phyloP scores from a whole-genome alignment of 306 rosid species.

The Cucurbita ficifolia region DNA sequence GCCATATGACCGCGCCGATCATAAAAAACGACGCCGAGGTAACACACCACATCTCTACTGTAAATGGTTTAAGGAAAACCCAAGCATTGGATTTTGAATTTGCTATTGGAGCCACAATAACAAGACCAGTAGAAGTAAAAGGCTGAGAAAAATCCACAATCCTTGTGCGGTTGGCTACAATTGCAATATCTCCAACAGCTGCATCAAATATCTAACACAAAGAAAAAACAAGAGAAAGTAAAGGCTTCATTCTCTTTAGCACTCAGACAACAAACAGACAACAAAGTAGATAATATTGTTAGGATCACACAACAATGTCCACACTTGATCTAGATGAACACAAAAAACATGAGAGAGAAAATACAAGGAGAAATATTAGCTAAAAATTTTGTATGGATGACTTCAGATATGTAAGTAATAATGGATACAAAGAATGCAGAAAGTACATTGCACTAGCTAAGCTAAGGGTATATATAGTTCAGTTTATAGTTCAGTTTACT shows the following conservation, averaged over 20 bases:
- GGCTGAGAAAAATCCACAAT: conserved; percentile 93
- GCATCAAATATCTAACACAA: conserved; percentile 70
- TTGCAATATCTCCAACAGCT: conserved; percentile 86
- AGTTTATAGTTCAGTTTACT: no score
- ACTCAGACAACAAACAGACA: no score
- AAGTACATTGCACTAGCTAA: no score
- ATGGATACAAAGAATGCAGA: no score
- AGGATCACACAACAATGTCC: no score
- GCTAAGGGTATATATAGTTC: no score
- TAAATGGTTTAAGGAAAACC: conserved; percentile 83
- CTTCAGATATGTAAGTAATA: no score
- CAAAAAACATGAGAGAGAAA: no score
- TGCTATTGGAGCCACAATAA: conserved; percentile 66
- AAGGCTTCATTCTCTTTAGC: background rate
- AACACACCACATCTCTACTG: conserved; percentile 75
- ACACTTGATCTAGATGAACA: no score
- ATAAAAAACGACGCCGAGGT: conserved; percentile 58
- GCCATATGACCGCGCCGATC: conserved; percentile 76
- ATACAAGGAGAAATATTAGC: no score
- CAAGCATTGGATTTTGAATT: conserved; percentile 56
- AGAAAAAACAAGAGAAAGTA: background rate
- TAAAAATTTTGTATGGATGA: no score
- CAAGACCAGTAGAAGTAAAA: conserved; percentile 67
- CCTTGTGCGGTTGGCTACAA: conserved; percentile 71
- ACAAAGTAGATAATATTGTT: no score